Base-by-base conservation (phyloP, 805 yeast genomes). In the Yamadazyma sp. region DNA sequence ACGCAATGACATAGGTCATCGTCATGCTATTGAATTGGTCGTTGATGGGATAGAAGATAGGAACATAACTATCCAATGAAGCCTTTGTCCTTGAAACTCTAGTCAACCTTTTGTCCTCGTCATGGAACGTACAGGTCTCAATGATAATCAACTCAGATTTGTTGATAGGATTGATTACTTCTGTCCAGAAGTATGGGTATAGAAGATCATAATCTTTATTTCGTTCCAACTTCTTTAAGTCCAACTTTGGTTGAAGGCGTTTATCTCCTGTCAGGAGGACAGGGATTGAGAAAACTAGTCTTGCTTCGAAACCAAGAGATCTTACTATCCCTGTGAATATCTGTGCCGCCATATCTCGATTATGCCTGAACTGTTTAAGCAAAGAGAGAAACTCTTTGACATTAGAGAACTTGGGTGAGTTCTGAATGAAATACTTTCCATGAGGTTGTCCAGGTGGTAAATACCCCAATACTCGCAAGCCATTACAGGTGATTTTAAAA, bases 161-260 rank as follows among this genome's bases (percentile, higher is more conserved):
- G 33, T 62, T 41, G 8, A 54, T 24, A 1, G 68, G 67, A 41
- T 62, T 60, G 11, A 62, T 43, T 3, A 62, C 38, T 38, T 62
- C 68, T 6, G 64, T 60, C 68, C 68, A 62, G 37, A 44, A 62
- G 41, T 62, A 62, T 1, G 68, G 68, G 36, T 57, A 62, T 6
- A 62, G 39, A 8, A 62, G 42, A 41, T 62, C 68, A 38, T 49
- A 47, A 31, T 62, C 68, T 31, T 53, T 55, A 27, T 56, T 61
- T 5, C 43, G 28, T 8, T 37, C 29, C 1, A 58, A 38, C 16
- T 48, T 52, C 2, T 39, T 37, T n/a, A 25, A 29, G 29, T 59
- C 55, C 6, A 51, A 28, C 21, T 47, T 46, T 2, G 67, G 67
- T 37, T 59, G 66, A 2, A 34, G 28, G 11, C 32, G 42, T n/a